Percentiles rank a stretch among this genome's conserved stretches.
Evolutionary conservation across 768 basidiomycete genomes (phyloP).

Genomic region (Hypsizygus marmoreus): DNA sequence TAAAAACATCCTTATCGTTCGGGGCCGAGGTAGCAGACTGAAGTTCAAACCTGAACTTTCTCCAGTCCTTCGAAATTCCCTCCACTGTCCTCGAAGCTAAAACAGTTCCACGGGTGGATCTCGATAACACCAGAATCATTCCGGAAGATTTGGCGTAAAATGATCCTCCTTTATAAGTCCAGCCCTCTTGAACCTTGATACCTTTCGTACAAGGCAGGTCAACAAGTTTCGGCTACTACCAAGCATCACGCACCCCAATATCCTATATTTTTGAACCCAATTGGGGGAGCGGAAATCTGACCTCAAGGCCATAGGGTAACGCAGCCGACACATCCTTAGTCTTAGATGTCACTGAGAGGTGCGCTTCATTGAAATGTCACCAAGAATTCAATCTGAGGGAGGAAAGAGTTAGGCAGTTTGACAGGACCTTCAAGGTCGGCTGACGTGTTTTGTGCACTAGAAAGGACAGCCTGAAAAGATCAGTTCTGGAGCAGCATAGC

Average conservation of each 20-base stretch:
- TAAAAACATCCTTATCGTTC: constrained; percentile 51
- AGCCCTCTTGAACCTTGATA: constrained; percentile 53
- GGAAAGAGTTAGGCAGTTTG: neutral
- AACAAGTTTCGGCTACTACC: neutral
- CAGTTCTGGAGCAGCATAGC: constrained; percentile 53
- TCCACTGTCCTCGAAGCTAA: constrained; percentile 30
- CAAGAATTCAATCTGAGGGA: constrained; percentile 40
- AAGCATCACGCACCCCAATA: constrained; percentile 42
- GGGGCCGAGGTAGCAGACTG: constrained; percentile 40
- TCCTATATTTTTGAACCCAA: constrained; percentile 56
- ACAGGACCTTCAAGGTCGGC: neutral
- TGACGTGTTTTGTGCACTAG: constrained; percentile 43
- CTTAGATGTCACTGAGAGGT: constrained; percentile 39
- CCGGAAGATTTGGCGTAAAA: constrained; percentile 46
- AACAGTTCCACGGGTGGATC: constrained; percentile 41
- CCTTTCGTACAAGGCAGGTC: constrained; percentile 29
- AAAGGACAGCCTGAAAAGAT: constrained; percentile 59
- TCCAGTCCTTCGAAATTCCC: constrained; percentile 45
- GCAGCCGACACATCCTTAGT: constrained; percentile 47
- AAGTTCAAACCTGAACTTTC: constrained; percentile 44
- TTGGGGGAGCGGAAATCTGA: constrained; percentile 41
- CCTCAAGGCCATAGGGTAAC: constrained; percentile 57
- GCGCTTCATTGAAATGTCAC: constrained; percentile 41
- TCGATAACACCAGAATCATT: constrained; percentile 38
- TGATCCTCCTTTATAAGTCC: constrained; percentile 58